phyloP scores from a whole-genome alignment of 2,329 filamentous ascomycete species.

The Claviceps humidiphila region DNA sequence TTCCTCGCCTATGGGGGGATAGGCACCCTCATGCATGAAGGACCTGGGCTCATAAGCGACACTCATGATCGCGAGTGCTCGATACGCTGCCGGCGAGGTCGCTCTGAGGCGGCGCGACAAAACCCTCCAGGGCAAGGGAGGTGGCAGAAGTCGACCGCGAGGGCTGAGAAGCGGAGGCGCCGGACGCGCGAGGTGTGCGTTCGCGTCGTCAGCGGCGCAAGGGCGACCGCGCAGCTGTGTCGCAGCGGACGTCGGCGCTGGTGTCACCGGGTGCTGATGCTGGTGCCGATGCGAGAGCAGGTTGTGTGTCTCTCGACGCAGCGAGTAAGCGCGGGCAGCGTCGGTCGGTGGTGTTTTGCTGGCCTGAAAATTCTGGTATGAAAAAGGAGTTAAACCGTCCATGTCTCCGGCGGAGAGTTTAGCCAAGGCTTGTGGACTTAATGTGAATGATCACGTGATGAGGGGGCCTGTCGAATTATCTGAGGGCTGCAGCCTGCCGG shows the following conservation, averaged over 20 bases:
- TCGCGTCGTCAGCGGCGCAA: not conserved
- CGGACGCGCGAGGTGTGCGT: constrained; percentile 5
- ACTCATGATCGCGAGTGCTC: constrained; percentile 27
- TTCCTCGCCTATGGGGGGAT: constrained; percentile 33
- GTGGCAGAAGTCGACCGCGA: constrained; percentile 5
- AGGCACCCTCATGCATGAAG: constrained; percentile 35
- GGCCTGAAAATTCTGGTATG: constrained; percentile 16
- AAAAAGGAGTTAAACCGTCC: constrained; percentile 11
- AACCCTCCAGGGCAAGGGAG: constrained; percentile 3
- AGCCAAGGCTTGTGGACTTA: constrained; percentile 4
- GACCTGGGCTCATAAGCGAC: constrained; percentile 38
- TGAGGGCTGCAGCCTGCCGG: not conserved
- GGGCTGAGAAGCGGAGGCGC: constrained; percentile 2
- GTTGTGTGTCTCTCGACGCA: constrained; percentile 8
- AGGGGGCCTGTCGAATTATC: not conserved
- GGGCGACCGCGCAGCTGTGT: not conserved
- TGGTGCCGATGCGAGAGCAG: constrained; percentile 2
- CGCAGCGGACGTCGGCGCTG: not conserved
- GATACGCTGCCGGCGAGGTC: constrained; percentile 10
- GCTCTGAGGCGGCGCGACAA: constrained; percentile 5
- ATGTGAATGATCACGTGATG: constrained; percentile 2
- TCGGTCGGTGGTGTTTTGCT: constrained; percentile 9
- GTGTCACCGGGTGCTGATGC: constrained; percentile 2
- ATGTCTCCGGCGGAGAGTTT: constrained; percentile 5
- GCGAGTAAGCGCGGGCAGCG: constrained; percentile 6